Evolutionary conservation across 1,139 yeast species (phyloP).

Genomic region (Saccharomyces hybrid): DNA sequence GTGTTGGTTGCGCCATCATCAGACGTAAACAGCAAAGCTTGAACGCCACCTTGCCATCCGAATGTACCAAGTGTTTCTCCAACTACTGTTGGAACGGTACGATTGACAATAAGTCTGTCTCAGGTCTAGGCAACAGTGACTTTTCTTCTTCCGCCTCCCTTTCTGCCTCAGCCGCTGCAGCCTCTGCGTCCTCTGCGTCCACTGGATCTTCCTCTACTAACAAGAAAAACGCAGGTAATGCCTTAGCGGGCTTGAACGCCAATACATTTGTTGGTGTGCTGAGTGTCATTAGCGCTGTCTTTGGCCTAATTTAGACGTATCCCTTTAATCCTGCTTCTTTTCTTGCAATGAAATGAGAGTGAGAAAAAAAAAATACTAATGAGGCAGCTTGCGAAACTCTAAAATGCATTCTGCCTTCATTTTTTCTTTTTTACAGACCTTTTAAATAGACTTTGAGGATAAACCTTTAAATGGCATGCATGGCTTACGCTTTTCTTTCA

Average conservation of each 20-base stretch:
- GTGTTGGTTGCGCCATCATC: constrained; percentile 81
- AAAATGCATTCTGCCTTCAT: background rate
- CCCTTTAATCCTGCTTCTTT: background rate
- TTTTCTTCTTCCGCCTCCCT: background rate
- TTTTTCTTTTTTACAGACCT: background rate
- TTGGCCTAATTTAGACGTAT: background rate
- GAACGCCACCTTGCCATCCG: constrained; percentile 53
- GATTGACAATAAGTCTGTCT: constrained; percentile 4
- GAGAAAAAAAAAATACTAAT: background rate
- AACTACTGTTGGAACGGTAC: constrained; percentile 77
- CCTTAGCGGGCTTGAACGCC: background rate
- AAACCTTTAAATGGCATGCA: background rate
- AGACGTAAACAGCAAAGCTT: constrained; percentile 72
- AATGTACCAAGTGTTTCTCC: constrained; percentile 63
- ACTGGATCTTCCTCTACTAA: constrained; percentile 34
- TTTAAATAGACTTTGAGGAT: background rate
- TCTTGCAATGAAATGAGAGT: background rate
- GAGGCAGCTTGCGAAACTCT: background rate
- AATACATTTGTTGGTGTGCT: background rate
- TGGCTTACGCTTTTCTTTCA: background rate
- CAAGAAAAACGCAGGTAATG: constrained; percentile 4
- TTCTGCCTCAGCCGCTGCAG: constrained; percentile 4
- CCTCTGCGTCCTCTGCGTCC: constrained; percentile 34
- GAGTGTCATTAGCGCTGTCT: background rate
- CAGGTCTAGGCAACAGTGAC: background rate